These are phyloP conservation scores for Starmerella vaccinii DNA, from an alignment of 805 yeast genomes.

Conservation along the genomic window DNA sequence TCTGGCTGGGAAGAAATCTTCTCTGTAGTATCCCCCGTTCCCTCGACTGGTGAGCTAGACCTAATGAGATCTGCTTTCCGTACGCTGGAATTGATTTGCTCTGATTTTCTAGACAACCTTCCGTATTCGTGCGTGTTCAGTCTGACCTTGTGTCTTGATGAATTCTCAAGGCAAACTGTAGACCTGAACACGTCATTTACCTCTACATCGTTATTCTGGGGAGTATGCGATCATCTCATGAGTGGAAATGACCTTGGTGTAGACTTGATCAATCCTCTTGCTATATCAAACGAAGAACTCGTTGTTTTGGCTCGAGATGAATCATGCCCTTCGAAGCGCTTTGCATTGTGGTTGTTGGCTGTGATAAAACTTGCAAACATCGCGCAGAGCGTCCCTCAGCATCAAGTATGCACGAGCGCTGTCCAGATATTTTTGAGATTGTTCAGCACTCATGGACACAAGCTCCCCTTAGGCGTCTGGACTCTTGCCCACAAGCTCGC, in stretches of 20 bases:
- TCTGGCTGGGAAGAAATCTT: conserved; percentile 70
- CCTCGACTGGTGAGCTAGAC: conserved; percentile 27
- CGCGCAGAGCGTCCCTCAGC: conserved; percentile 47
- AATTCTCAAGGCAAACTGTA: conserved; percentile 57
- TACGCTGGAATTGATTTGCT: conserved; percentile 70
- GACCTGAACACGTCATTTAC: conserved; percentile 86
- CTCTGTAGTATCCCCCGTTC: conserved; percentile 35
- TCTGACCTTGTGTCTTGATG: conserved; percentile 60
- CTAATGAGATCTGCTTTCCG: conserved; percentile 65
- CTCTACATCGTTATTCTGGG: conserved; percentile 85
- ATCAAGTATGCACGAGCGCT: conserved; percentile 82
- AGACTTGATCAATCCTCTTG: conserved; percentile 5
- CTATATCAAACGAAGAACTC: conserved; percentile 19
- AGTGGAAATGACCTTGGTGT: conserved; percentile 22
- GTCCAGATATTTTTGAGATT: conserved; percentile 80
- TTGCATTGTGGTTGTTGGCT: conserved; percentile 54
- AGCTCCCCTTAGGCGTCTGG: conserved; percentile 50
- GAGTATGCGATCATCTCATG: conserved; percentile 63
- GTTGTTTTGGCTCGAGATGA: conserved; percentile 25
- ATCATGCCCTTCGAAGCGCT: conserved; percentile 20
- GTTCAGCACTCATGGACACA: conserved; percentile 56
- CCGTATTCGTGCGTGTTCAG: conserved; percentile 55
- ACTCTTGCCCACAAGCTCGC: conserved; percentile 53
- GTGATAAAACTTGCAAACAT: conserved; percentile 52
- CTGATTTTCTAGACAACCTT: conserved; percentile 67